These are phyloP conservation scores for Podospora bellae-mahoneyi DNA, from an alignment of 495 filamentous ascomycete genomes.

Conservation along the genomic window DNA sequence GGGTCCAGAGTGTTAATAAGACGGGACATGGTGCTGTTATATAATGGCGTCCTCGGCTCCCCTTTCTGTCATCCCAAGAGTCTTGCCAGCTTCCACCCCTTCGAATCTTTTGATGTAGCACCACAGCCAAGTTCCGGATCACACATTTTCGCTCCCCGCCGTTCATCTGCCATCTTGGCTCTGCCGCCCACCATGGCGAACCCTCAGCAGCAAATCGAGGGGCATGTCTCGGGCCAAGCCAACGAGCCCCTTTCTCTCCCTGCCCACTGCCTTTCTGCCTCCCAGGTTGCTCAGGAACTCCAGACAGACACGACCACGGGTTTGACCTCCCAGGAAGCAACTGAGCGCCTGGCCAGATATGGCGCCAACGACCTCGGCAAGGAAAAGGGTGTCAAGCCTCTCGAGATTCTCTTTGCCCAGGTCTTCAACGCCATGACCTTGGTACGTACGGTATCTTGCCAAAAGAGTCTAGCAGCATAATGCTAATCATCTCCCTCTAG, in stretches of 20 bases:
- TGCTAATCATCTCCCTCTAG: background rate
- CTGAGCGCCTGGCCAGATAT: constrained; percentile 2
- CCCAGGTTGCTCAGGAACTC: constrained; percentile 7
- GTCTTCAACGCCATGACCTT: constrained; percentile 13
- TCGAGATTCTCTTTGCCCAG: constrained; percentile 13
- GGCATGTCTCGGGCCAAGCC: constrained; percentile 13
- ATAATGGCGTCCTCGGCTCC: background rate
- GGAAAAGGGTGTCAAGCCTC: constrained; percentile 5
- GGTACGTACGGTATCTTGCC: background rate
- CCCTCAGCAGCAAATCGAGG: background rate
- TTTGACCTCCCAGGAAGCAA: constrained; percentile 7
- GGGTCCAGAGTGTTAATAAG: background rate
- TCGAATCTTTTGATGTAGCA: background rate
- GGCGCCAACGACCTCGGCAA: constrained; percentile 12
- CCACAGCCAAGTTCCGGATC: background rate
- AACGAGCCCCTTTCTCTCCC: constrained; percentile 7
- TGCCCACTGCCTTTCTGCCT: constrained; percentile 11
- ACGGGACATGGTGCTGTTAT: background rate
- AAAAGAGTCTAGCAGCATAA: no score
- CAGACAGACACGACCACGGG: background rate
- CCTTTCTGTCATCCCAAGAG: background rate
- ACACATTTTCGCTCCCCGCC: background rate
- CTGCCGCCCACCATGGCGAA: constrained; percentile 1
- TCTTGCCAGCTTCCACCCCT: background rate
- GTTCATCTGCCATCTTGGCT: constrained; percentile 4